phyloP scores from a whole-genome alignment of 352 stramenopile species.

The Pythium rhizo-oryzae region DNA sequence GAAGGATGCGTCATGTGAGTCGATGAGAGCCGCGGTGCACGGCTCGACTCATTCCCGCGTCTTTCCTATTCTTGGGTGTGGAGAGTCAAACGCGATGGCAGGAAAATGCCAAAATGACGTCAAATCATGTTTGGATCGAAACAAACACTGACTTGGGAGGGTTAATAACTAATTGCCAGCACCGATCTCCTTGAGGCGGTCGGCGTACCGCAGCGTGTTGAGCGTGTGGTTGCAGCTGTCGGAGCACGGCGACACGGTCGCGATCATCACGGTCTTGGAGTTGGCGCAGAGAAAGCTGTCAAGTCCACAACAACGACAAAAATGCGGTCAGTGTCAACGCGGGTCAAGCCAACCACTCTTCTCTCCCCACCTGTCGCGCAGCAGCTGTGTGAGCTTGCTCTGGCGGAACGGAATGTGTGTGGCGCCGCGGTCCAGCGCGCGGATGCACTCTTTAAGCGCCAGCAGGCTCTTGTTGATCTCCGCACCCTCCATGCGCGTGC shows the following conservation, averaged over 20 bases:
- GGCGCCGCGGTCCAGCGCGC: constrained; percentile 88
- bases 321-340: background rate
- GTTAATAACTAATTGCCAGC: no score
- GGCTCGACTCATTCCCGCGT: background rate
- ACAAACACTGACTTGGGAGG: background rate
- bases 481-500: constrained; percentile 93
- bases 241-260: constrained; percentile 92
- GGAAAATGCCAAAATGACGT: background rate
- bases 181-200: constrained; percentile 94
- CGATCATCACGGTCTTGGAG: constrained; percentile 95
- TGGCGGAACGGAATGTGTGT: constrained; percentile 94
- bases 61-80: constrained; percentile 1
- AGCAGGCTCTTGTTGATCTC: constrained; percentile 98
- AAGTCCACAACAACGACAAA: background rate
- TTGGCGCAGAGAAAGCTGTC: constrained; percentile 90
- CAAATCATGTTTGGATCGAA: constrained; percentile 1
- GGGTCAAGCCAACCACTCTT: no score
- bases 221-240: constrained; percentile 95
- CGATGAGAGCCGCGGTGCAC: background rate
- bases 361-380: constrained; percentile 62
- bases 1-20: background rate
- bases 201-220: constrained; percentile 96
- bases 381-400: constrained; percentile 95
- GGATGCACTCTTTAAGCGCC: constrained; percentile 97
- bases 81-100: background rate